Base-by-base conservation (phyloP, 495 filamentous ascomycete species). In the Hyaloscypha finlandica region DNA sequence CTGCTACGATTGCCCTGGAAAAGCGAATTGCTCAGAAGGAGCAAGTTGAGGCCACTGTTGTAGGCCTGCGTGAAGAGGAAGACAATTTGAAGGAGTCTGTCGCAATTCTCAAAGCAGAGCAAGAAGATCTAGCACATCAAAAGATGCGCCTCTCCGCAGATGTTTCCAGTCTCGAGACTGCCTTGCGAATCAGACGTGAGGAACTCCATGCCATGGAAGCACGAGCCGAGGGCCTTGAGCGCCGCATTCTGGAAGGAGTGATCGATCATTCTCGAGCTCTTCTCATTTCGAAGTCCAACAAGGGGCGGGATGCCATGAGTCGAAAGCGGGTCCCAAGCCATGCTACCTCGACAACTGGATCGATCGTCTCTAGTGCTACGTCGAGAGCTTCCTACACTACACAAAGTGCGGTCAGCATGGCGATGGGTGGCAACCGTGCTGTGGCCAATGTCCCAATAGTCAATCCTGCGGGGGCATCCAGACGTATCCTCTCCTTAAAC, bases 261-360 rank as follows among this genome's bases (percentile, higher is more conserved):
- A 92, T 99, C 68, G 93, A 99, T 73, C 94, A 97, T 72, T 97
- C 95, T 37, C 89, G 93, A 22, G 88, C 90, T 6, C 81, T 98
- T 20, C 85, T 97, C 52, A 86, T 96, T 65, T 85, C 86, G 19
- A 88, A 89, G 72, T 77, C 9, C 75, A 76, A 68, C 65, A 74
- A 65, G 73, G 76, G 68, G 77, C 77, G 66, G 76, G 78, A 80
- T 66, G 78, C 75, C 66, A 91, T 92, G 87, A 89, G 83, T 77
- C 84, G 91, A 58, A 93, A 92, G 76, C 85, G 92, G n/a, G 85
- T 91, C 22, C 83, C 85, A 12, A 86, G 82, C 42, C 81, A 78
- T 63, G 70, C 63, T 62, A 68, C 62, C 6, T 71, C 73, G 20
- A 52, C 32, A 8, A 73, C 65, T 32, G 71, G 70, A 25, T 70